Percentiles rank a stretch among this genome's conserved stretches.
phyloP scores from a whole-genome alignment of 1,284 basidiomycete genomes.

The Austroboletus niveus region DNA sequence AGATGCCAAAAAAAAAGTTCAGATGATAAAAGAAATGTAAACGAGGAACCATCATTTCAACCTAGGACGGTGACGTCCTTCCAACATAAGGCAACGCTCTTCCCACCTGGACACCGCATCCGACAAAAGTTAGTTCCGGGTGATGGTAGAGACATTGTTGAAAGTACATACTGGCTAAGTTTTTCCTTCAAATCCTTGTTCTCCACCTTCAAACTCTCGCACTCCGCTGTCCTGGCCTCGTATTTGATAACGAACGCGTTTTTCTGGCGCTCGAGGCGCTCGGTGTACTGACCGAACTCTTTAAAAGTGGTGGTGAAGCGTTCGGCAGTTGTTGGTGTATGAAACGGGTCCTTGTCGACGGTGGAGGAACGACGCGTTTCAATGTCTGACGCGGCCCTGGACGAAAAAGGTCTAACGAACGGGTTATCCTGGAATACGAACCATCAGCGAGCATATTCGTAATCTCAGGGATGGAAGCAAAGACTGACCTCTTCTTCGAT shows the following conservation, averaged over 20 bases:
- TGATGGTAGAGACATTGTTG: not conserved
- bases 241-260: constrained; percentile 38
- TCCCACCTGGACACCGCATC: no score
- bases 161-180: constrained; percentile 13
- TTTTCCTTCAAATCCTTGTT: constrained; percentile 23
- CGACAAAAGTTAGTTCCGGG: not conserved
- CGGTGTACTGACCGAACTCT: constrained; percentile 32
- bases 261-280: constrained; percentile 40
- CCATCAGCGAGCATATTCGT: not conserved
- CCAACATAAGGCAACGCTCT: no score
- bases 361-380: not conserved
- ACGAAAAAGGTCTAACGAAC: constrained; percentile 6
- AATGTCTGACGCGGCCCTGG: not conserved
- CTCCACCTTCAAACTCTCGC: constrained; percentile 36
- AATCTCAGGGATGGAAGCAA: no score
- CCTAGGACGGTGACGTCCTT: not conserved
- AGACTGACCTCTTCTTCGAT: constrained; percentile 7
- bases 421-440: constrained; percentile 14
- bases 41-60: constrained; percentile 7
- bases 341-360: not conserved
- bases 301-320: constrained; percentile 7
- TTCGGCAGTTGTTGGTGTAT: constrained; percentile 15
- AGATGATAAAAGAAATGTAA: no score
- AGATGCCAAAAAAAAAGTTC: no score
- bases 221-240: constrained; percentile 38